phyloP scores from a whole-genome alignment of 805 yeast species.

The Suhomyces emberorum region DNA sequence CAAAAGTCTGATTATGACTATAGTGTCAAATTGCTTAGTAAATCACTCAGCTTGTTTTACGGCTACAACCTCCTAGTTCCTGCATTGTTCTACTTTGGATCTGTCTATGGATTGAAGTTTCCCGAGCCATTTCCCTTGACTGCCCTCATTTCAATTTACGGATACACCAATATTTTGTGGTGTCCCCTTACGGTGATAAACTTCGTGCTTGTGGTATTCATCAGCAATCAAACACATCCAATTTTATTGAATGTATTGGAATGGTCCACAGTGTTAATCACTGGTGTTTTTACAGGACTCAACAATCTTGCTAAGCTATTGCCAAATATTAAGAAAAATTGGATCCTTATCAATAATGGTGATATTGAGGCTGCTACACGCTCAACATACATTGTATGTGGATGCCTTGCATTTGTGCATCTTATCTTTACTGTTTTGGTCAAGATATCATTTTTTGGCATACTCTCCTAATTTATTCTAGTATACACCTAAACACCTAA shows the following conservation, averaged over 20 bases:
- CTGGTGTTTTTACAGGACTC: constrained; percentile 60
- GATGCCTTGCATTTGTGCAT: constrained; percentile 48
- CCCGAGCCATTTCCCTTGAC: constrained; percentile 48
- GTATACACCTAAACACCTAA: not conserved
- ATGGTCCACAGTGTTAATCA: constrained; percentile 60
- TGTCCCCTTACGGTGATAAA: constrained; percentile 70
- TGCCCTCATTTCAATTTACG: constrained; percentile 70
- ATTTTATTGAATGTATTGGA: constrained; percentile 49
- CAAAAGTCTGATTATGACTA: constrained; percentile 49
- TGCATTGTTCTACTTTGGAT: constrained; percentile 44
- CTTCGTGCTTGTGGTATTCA: constrained; percentile 54
- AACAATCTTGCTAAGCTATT: constrained; percentile 48
- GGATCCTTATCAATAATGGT: constrained; percentile 24
- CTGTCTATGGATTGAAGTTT: constrained; percentile 55
- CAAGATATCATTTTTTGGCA: constrained; percentile 61
- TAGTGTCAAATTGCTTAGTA: constrained; percentile 58
- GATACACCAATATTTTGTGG: constrained; percentile 84
- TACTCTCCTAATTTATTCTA: not conserved
- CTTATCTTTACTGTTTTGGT: constrained; percentile 59
- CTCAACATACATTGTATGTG: constrained; percentile 33
- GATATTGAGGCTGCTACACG: constrained; percentile 33
- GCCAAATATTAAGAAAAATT: constrained; percentile 35
- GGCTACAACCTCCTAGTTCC: constrained; percentile 77
- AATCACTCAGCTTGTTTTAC: constrained; percentile 67
- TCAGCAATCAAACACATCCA: constrained; percentile 31